A percentile compares a stretch with the other conserved stretches of the same genome.
phyloP scores from a whole-genome alignment of 2,329 filamentous ascomycete genomes.

The Sarocladium strictum region DNA sequence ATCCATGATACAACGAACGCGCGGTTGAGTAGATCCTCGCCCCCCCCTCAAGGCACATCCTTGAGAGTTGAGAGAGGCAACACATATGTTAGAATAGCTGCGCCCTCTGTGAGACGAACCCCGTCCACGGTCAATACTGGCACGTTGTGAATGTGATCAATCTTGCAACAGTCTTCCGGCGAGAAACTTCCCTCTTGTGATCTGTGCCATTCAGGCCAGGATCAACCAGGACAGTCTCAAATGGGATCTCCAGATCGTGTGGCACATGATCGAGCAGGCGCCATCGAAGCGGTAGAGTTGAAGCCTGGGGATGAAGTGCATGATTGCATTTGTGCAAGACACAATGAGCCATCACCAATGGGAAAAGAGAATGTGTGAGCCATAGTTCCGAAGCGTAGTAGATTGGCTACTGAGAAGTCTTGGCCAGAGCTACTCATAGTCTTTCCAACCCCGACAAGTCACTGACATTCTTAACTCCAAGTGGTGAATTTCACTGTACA shows the following conservation, averaged over 20 bases:
- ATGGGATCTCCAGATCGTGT: slow-evolving; percentile 21
- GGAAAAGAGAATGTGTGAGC: too few relatives aligned
- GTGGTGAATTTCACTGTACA: too few relatives aligned
- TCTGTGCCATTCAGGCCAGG: slow-evolving; percentile 13
- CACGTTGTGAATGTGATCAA: slow-evolving; percentile 25
- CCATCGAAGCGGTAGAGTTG: slow-evolving; percentile 24
- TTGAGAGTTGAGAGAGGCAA: slow-evolving; percentile 19
- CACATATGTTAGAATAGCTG: slow-evolving; percentile 27
- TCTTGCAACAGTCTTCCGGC: slow-evolving; percentile 20
- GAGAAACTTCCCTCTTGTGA: slow-evolving; percentile 26
- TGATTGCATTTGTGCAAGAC: too few relatives aligned
- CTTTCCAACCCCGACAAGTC: too few relatives aligned
- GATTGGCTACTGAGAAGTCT: too few relatives aligned
- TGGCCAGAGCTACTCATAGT: too few relatives aligned
- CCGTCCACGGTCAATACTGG: slow-evolving; percentile 23
- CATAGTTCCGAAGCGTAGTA: too few relatives aligned
- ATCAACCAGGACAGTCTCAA: slow-evolving; percentile 16
- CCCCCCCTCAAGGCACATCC: slow-evolving; percentile 18
- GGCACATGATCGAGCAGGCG: slow-evolving; percentile 24
- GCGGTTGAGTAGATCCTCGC: slow-evolving; percentile 11
- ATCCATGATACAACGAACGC: slow-evolving; percentile 26
- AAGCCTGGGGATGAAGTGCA: slow-evolving; percentile 7
- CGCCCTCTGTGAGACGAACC: slow-evolving; percentile 25
- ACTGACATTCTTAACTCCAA: too few relatives aligned
- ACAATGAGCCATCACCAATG: too few relatives aligned